A percentile compares a stretch with the other conserved stretches of the same genome.
Conservation (phyloP, 495 filamentous ascomycete species). For the Xylaria nigripes region DNA sequence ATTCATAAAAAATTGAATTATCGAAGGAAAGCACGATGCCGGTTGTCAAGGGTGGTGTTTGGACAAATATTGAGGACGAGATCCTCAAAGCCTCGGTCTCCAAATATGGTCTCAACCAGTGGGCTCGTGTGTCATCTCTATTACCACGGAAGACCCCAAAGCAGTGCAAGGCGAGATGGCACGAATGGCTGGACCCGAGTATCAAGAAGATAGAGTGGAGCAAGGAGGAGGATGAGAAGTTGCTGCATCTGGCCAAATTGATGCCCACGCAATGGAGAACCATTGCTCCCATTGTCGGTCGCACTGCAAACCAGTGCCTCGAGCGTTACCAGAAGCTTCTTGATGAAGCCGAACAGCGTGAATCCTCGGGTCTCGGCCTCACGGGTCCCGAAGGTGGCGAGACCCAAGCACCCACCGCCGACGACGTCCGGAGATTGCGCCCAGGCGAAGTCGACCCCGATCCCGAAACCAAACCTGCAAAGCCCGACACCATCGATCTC, state of each 20-base stretch:
- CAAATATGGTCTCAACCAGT: constrained; percentile 97
- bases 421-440: constrained; percentile 81
- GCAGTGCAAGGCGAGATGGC: constrained; percentile 97
- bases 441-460: constrained; percentile 95
- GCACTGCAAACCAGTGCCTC: constrained; percentile 92
- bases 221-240: constrained; percentile 95
- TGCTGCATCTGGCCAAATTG: constrained; percentile 91
- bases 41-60: constrained; percentile 96
- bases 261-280: constrained; percentile 99
- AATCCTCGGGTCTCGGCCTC: constrained; percentile 71
- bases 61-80: constrained; percentile 76
- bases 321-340: constrained; percentile 95
- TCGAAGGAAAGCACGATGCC: constrained; percentile 56
- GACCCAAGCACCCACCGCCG: constrained; percentile 78
- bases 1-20: background rate
- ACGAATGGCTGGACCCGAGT: constrained; percentile 94
- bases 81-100: constrained; percentile 94
- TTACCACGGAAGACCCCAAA: constrained; percentile 96
- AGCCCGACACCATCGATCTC: constrained; percentile 93
- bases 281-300: constrained; percentile 91
- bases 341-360: constrained; percentile 89
- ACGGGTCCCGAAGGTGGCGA: constrained; percentile 84
- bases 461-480: constrained; percentile 92
- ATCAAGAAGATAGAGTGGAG: constrained; percentile 99
- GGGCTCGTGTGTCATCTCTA: constrained; percentile 95